Base-by-base conservation (phyloP, 805 yeast genomes). In the Cyberlindnera mississippiensis region DNA sequence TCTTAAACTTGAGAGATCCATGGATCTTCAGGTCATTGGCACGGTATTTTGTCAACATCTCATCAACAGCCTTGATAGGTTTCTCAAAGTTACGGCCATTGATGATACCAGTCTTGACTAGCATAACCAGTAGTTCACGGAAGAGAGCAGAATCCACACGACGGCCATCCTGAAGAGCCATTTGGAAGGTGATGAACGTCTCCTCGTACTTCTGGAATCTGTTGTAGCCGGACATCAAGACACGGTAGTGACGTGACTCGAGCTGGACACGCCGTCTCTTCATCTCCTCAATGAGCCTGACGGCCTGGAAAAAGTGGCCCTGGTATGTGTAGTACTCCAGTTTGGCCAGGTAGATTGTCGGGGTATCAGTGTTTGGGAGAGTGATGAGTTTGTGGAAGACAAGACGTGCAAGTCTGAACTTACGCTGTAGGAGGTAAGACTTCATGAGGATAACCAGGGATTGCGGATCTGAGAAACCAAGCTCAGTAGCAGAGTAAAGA, bases 1-100 rank as follows among this genome's bases (percentile, higher is more conserved):
- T 51, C 3, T 63, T 54, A 18, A 69, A 67, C 33, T 62, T 65
- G 26, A 66, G 38, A 12, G 45, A 47, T 2, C 52, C 53, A n/a
- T 44, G 41, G 1, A 58, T 41, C 1, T 56, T 44, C 47, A 57
- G 27, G 46, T 30, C 16, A 42, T 53, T 42, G 44, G 51, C 22
- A 45, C 49, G 26, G 55, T 53, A 17, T 51, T 56, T 57, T 20
- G 51, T 51, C 48, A 66, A 55, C 14, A 62, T 52, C 17, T 52
- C 59, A 38, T 61, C 60, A 27, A 59, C 58, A 37, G 61, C 57
- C 6, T 51, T 49, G 11, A 60, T 60, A 12, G 65, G 59, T 26
- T 57, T 41, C 14, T 54, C 46, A 7, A 64, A 45, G 35, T 62
- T 59, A 3, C 52, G 57, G 22, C 54, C 50, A 28, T 57, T 49